Percentiles rank a stretch among this genome's conserved stretches.
Conservation (phyloP, 192 early-diverging fungal genomes). For the Rhizophagus sp. region DNA sequence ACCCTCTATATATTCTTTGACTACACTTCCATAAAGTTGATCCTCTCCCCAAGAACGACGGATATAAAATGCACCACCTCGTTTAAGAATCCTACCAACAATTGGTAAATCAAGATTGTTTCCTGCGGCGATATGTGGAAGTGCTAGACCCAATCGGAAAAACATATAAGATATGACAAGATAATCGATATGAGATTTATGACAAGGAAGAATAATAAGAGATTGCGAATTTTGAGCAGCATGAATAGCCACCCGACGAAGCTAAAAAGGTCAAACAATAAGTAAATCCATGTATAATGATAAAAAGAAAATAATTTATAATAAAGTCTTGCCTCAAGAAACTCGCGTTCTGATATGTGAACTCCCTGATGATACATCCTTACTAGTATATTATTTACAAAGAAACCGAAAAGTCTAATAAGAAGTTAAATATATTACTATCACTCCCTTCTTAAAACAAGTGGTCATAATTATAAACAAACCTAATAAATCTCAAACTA, state of each 20-base stretch:
- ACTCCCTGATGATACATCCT: slow-evolving; percentile 87
- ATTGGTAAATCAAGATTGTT: slow-evolving; percentile 82
- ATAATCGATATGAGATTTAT: slow-evolving; percentile 89
- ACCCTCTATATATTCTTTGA: slow-evolving; percentile 74
- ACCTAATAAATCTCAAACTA: slow-evolving; percentile 63
- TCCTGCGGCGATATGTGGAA: slow-evolving; percentile 85
- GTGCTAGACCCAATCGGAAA: slow-evolving; percentile 73
- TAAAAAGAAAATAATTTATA: neutral
- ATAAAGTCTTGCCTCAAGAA: slow-evolving; percentile 57
- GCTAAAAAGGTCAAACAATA: slow-evolving; percentile 32
- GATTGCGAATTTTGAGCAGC: slow-evolving; percentile 68
- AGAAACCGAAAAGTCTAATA: slow-evolving; percentile 67
- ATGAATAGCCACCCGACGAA: slow-evolving; percentile 55
- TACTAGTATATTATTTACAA: slow-evolving; percentile 70
- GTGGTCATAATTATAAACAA: slow-evolving; percentile 14
- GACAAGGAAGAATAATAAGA: slow-evolving; percentile 76
- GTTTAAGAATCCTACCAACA: slow-evolving; percentile 65
- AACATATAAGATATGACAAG: slow-evolving; percentile 79
- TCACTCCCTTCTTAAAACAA: neutral
- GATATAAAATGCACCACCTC: slow-evolving; percentile 79
- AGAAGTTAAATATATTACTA: slow-evolving; percentile 6
- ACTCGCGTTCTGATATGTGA: slow-evolving; percentile 79
- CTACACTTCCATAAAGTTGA: slow-evolving; percentile 67
- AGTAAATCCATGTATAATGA: neutral
- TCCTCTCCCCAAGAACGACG: slow-evolving; percentile 78